Percentiles rank a stretch among this genome's conserved stretches.
Evolutionary conservation across 2,329 filamentous ascomycete species (phyloP).

Genomic region (Cordyceps cateniannulata): DNA sequence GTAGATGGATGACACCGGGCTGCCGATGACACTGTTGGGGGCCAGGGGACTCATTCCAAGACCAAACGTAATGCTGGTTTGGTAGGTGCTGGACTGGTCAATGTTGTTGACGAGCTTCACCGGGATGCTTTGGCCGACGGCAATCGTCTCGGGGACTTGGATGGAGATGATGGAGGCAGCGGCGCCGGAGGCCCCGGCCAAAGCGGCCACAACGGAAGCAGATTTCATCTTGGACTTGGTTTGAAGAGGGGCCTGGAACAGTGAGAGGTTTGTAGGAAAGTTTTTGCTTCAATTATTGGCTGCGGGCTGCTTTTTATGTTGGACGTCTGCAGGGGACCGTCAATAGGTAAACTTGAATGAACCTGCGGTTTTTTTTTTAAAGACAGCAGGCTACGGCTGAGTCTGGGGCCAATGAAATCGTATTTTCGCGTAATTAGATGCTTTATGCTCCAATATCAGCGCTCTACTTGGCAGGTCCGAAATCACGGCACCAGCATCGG

Average conservation of each 20-base stretch:
- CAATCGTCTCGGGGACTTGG: not conserved
- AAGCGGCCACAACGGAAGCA: not conserved
- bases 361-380: not conserved
- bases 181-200: not conserved
- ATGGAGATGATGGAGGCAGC: not conserved
- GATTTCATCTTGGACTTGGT: not conserved
- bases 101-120: conserved; percentile 8
- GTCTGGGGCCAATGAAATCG: not conserved
- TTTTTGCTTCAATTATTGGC: not conserved
- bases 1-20: not conserved
- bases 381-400: not conserved
- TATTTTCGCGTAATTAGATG: not conserved
- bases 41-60: not conserved
- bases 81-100: conserved; percentile 3
- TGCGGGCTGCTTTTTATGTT: not conserved
- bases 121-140: not conserved
- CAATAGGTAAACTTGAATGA: not conserved
- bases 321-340: not conserved
- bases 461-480: not conserved
- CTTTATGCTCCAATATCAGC: not conserved
- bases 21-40: not conserved
- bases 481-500: not conserved
- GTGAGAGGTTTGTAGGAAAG: not conserved
- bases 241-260: not conserved
- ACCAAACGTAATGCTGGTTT: not conserved